Evolutionary conservation across 805 yeast genomes (phyloP), one percentile per base, ranked within the genome.

Genomic region (Barnettozyma siamensis): DNA sequence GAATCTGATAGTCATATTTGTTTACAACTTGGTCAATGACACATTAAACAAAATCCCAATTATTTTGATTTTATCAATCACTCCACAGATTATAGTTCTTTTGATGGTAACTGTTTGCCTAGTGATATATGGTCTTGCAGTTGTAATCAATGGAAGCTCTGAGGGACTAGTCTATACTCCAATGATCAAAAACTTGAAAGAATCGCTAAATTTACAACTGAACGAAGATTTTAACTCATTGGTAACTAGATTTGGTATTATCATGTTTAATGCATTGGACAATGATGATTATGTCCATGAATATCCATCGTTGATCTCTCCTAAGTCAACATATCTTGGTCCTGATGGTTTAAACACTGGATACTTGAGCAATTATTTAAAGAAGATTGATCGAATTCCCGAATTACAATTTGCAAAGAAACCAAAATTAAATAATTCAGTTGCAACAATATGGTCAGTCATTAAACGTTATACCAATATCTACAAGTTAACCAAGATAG

Each of bases 221-320:
- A 55, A 67, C 26, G 88, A 82, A 52, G 89, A 83, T 60, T 84
- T 83, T 55, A 77, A 79, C 54, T 71, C 83, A 1, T 75, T 80
- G 0, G 60, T 79, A 40, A 65, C 75, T 49, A 76, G 77, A 52
- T 59, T 78, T 37, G 88, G 87, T 0, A 65, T 76, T 42, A 65
- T 83, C 35, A 76, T 84, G 13, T 70, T 83, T 31, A 75, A 80
- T n/a, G 78, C 82, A 39, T 80, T 85, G 0, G 80, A 84, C 3
- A 74, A 72, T 42, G 75, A 80, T 24, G 78, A 83, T 47, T 83
- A 80, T 56, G 71, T 80, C 31, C 71, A 76, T 37, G 88, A 83
- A 51, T 64, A 74, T 24, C 64, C 77, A 20, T 55, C 68, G 13
- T 63, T 83, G 3, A 55, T 60, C 0, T 55, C 72, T n/a, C 76